phyloP scores from a whole-genome alignment of 2,329 filamentous ascomycete genomes.

The Aspergillus sp. region DNA sequence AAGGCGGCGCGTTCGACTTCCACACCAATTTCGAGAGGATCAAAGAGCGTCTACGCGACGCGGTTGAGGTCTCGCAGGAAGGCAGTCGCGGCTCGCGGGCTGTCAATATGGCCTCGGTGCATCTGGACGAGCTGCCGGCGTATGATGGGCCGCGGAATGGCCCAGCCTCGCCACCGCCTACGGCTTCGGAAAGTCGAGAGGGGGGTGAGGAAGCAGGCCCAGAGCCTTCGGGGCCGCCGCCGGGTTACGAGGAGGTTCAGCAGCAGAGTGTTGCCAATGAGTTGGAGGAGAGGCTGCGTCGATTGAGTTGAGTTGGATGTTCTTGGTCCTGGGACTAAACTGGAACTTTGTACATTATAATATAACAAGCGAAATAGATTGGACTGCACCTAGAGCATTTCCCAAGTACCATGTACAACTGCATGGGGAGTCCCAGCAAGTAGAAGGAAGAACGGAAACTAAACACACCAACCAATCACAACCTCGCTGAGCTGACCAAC shows the following conservation, averaged over 20 bases:
- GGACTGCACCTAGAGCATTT: no score
- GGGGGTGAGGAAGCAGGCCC: conserved; percentile 20
- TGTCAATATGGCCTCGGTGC: conserved; percentile 55
- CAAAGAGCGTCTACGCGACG: conserved; percentile 73
- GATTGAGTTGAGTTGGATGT: conserved; percentile 19
- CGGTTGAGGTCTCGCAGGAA: conserved; percentile 48
- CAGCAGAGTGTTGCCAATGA: conserved; percentile 67
- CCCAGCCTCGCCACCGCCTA: conserved; percentile 4
- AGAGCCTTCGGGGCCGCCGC: conserved; percentile 64
- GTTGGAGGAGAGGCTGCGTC: conserved; percentile 50
- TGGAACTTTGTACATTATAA: no score
- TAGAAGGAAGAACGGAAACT: no score
- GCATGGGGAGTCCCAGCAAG: no score
- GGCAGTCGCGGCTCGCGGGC: conserved; percentile 34
- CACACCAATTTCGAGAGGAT: conserved; percentile 72
- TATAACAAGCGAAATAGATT: no score
- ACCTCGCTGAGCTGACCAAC: no score
- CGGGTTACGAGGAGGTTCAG: conserved; percentile 86
- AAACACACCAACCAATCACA: no score
- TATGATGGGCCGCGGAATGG: conserved; percentile 58
- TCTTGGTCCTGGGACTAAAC: no score
- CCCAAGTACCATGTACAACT: no score
- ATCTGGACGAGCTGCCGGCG: conserved; percentile 78
- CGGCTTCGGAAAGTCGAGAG: conserved; percentile 11
- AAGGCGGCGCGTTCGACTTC: conserved; percentile 91